Conservation (phyloP, 768 basidiomycete species). For the Scleroderma bovista region DNA sequence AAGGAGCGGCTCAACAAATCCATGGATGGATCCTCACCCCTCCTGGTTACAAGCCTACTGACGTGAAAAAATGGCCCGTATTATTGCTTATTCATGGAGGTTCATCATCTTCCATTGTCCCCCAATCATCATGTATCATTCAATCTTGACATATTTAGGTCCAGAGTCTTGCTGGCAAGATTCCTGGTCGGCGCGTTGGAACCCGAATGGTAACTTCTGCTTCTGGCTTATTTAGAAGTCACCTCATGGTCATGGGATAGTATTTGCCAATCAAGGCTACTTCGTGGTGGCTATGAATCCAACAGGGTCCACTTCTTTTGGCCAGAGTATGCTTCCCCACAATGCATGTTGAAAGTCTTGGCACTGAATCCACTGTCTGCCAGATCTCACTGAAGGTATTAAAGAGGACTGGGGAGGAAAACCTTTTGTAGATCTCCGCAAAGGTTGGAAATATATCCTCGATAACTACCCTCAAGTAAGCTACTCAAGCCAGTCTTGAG, state of each 20-base stretch:
- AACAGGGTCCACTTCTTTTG: conserved; percentile 90
- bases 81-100: conserved; percentile 81
- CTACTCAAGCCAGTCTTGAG: background rate
- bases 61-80: conserved; percentile 72
- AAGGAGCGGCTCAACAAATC: conserved; percentile 70
- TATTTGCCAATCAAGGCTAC: conserved; percentile 86
- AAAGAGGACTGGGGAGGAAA: conserved; percentile 81
- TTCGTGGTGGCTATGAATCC: conserved; percentile 87
- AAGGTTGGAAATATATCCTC: conserved; percentile 69
- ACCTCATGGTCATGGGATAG: conserved; percentile 27
- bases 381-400: conserved; percentile 79
- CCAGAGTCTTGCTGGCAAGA: conserved; percentile 88
- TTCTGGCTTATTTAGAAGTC: background rate
- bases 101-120: conserved; percentile 10
- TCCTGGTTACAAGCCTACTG: conserved; percentile 60
- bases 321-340: conserved; percentile 51
- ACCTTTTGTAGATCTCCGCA: conserved; percentile 71
- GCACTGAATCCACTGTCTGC: background rate
- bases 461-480: conserved; percentile 63
- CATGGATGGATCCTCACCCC: conserved; percentile 88
- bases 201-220: conserved; percentile 59
- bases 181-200: conserved; percentile 90
- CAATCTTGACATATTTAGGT: conserved; percentile 30
- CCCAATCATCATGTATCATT: background rate
- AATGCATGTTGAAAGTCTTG: background rate